Evolutionary conservation across 768 basidiomycete species (phyloP).

Genomic region (Mycena haematopus): DNA sequence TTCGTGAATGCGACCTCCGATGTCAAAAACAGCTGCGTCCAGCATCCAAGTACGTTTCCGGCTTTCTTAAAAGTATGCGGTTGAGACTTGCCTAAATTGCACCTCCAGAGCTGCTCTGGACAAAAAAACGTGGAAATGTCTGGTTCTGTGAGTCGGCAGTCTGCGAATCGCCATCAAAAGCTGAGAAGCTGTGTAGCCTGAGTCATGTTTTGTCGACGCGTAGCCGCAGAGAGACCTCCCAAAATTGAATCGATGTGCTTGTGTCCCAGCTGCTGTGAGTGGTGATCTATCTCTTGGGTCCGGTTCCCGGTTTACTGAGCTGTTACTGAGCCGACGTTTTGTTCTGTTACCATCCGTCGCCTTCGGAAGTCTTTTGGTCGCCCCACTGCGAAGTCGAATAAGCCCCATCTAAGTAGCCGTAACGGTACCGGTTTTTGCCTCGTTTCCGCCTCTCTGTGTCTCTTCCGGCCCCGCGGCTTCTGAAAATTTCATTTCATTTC

Average conservation of each 20-base stretch:
- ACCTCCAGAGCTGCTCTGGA: background rate
- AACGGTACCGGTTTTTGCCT: background rate
- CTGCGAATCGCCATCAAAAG: no score
- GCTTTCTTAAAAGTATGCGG: background rate
- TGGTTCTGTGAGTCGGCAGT: background rate
- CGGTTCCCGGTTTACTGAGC: background rate
- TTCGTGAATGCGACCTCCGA: background rate
- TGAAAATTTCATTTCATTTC: background rate
- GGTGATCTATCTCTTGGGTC: background rate
- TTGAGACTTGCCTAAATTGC: background rate
- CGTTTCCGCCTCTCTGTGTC: constrained; percentile 6
- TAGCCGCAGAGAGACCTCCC: no score
- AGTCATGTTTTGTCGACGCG: no score
- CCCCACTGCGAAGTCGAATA: background rate
- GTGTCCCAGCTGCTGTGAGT: no score
- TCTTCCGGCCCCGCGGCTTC: background rate
- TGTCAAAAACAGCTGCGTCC: background rate
- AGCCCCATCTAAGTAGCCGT: background rate
- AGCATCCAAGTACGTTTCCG: no score
- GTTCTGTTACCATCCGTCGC: background rate
- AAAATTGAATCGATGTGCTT: no score
- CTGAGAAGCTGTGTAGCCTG: no score
- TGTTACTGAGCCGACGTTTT: background rate
- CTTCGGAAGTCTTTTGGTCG: no score
- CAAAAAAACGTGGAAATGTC: background rate